These are phyloP conservation scores for Botrytis galanthina DNA, from an alignment of 2,329 filamentous ascomycete species.

Conservation along the genomic window DNA sequence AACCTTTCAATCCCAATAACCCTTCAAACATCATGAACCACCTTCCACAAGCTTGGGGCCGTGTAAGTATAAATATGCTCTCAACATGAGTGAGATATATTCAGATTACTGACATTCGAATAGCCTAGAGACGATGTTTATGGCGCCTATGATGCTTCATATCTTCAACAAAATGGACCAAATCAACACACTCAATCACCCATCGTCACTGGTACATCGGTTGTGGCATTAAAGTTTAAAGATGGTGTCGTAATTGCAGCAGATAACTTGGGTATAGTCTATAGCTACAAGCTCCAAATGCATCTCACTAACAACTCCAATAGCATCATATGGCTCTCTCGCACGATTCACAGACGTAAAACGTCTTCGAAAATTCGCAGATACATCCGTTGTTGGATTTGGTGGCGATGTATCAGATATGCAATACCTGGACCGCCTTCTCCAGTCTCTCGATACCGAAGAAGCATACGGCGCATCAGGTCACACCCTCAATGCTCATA, in stretches of 20 bases:
- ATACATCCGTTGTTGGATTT: slow-evolving; percentile 83
- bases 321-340: slow-evolving; percentile 95
- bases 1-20: neutral
- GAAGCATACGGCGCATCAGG: slow-evolving; percentile 70
- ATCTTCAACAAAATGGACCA: slow-evolving; percentile 70
- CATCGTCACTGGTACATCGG: slow-evolving; percentile 94
- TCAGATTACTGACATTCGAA: slow-evolving; percentile 39
- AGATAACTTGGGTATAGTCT: slow-evolving; percentile 78
- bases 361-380: slow-evolving; percentile 85
- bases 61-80: slow-evolving; percentile 50
- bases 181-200: slow-evolving; percentile 88
- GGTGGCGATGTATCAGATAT: slow-evolving; percentile 98
- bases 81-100: slow-evolving; percentile 18
- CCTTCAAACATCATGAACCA: slow-evolving; percentile 57
- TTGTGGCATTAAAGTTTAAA: slow-evolving; percentile 92
- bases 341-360: slow-evolving; percentile 97
- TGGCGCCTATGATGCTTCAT: slow-evolving; percentile 85
- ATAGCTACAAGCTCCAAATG: neutral
- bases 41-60: slow-evolving; percentile 70
- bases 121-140: slow-evolving; percentile 98
- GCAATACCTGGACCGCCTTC: slow-evolving; percentile 94
- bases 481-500: slow-evolving; percentile 75
- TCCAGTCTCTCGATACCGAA: slow-evolving; percentile 80
- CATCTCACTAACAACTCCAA: slow-evolving; percentile 23
- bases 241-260: slow-evolving; percentile 95